These are phyloP conservation scores for Mucor velutinosus DNA, from an alignment of 371 early-diverging fungal genomes.

Conservation along the genomic window DNA sequence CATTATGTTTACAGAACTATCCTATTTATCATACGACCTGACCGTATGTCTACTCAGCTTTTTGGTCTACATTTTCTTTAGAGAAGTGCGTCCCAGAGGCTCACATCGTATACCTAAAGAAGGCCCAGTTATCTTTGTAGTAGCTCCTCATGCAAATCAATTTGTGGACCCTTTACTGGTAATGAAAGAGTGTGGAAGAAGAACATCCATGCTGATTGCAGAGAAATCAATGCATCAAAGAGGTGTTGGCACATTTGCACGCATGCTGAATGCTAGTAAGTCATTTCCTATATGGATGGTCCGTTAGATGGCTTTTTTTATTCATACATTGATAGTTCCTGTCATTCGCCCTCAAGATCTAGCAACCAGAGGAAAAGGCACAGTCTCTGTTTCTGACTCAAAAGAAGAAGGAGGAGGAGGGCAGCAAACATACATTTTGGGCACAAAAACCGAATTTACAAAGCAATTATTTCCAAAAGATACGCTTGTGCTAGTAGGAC, in stretches of 20 bases:
- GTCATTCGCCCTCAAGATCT: conserved; percentile 91
- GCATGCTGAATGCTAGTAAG: conserved; percentile 66
- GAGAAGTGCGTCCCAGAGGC: conserved; percentile 85
- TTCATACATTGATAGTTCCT: conserved; percentile 57
- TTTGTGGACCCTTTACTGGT: conserved; percentile 92
- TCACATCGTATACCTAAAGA: conserved; percentile 80
- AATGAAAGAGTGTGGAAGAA: conserved; percentile 72
- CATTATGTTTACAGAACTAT: not conserved
- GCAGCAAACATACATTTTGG: conserved; percentile 67
- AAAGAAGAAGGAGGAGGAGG: conserved; percentile 60
- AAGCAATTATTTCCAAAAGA: conserved; percentile 61
- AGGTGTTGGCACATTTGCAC: conserved; percentile 79
- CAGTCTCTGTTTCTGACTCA: conserved; percentile 63
- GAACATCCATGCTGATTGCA: conserved; percentile 82
- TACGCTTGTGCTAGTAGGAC: conserved; percentile 49
- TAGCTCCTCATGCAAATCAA: conserved; percentile 95
- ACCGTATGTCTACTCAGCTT: conserved; percentile 56
- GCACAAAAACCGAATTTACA: conserved; percentile 72
- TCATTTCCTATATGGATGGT: not conserved
- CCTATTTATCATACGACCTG: conserved; percentile 44
- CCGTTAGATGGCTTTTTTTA: not conserved
- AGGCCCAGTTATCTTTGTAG: conserved; percentile 91
- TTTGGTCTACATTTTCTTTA: conserved; percentile 78
- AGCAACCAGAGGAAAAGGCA: conserved; percentile 70
- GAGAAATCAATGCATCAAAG: conserved; percentile 84